phyloP scores from a whole-genome alignment of 2,329 filamentous ascomycete genomes.

The Penicillium sp. region DNA sequence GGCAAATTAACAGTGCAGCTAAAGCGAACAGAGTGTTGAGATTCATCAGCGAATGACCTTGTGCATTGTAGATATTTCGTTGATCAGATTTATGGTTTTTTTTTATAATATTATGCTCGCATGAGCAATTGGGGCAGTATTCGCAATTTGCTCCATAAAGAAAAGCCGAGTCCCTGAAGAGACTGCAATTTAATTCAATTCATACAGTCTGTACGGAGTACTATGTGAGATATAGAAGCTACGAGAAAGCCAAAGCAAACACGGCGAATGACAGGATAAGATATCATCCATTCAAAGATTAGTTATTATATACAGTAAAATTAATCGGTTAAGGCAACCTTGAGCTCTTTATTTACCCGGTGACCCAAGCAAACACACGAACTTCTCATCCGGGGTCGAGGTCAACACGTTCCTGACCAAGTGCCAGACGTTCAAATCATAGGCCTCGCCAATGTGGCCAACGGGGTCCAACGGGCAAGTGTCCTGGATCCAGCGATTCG shows the following conservation, averaged over 20 bases:
- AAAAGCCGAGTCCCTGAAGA: background rate
- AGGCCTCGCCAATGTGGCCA: slow-evolving; percentile 41
- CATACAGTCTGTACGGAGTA: too few relatives aligned
- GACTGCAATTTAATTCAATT: background rate
- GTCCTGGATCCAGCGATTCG: slow-evolving; percentile 36
- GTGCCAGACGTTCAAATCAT: slow-evolving; percentile 43
- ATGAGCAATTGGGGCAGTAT: background rate
- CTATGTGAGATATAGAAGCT: background rate
- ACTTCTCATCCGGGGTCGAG: slow-evolving; percentile 27
- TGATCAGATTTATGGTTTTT: background rate
- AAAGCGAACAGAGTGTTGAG: background rate
- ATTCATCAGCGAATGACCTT: background rate
- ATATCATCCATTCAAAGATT: background rate
- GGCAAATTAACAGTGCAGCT: background rate
- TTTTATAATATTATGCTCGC: background rate
- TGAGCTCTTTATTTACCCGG: slow-evolving; percentile 27
- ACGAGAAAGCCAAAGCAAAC: too few relatives aligned
- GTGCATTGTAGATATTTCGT: too few relatives aligned
- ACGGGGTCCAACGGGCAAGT: slow-evolving; percentile 35
- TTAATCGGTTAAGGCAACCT: background rate
- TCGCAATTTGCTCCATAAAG: background rate
- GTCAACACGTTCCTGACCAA: slow-evolving; percentile 40
- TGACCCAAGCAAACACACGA: slow-evolving; percentile 32
- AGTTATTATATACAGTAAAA: background rate
- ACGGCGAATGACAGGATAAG: background rate